Evolutionary conservation across 169 alveolate species (phyloP), one percentile per base, ranked within the genome.

Genomic region (Cryptosporidium ubiquitum): DNA sequence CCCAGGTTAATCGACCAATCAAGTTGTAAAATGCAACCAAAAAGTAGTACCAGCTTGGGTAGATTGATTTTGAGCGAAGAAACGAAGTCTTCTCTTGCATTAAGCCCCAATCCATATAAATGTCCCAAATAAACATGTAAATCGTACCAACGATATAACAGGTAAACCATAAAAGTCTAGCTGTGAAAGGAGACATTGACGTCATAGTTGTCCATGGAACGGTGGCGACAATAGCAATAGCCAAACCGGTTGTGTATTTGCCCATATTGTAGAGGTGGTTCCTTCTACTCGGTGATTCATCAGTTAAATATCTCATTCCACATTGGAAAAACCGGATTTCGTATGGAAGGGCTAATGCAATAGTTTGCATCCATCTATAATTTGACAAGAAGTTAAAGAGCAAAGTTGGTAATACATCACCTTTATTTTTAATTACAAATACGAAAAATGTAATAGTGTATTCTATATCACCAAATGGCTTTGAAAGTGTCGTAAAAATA

Each of bases 41-140:
- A 44, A 84, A 91, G 70, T 91, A 91, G 86, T 91, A 91, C 79
- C 92, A 92, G 18, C 84, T 86, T 29, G 94, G 94, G 58, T 91
- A 91, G 91, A 91, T 85, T 52, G 91, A 39, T 39, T 91, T 91
- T n/a, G 89, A 9, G 23, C 89, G 68, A 18, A 79, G 69, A 58
- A 79, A 79, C 58, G 89, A 79, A 40, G 49, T 9, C 55, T 44
- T 57, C 10, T 74, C 55, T 64, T 61, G 73, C 69, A 86, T 40
- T 26, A 95, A 92, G 18, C 97, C 97, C 98, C 98, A 95, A 70
- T 95, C 98, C 84, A 95, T 91, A 84, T 92, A 93, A 57, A 89
- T 85, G 55, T 95, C 98, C 98, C 98, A 95, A 64, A 89, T 74
- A 29, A 95, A 91, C 95, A 93, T 95, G 86, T 91, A 95, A 23